Evolutionary conservation across 2,329 filamentous ascomycete genomes (phyloP).

Genomic region (Remersonia thermophila): DNA sequence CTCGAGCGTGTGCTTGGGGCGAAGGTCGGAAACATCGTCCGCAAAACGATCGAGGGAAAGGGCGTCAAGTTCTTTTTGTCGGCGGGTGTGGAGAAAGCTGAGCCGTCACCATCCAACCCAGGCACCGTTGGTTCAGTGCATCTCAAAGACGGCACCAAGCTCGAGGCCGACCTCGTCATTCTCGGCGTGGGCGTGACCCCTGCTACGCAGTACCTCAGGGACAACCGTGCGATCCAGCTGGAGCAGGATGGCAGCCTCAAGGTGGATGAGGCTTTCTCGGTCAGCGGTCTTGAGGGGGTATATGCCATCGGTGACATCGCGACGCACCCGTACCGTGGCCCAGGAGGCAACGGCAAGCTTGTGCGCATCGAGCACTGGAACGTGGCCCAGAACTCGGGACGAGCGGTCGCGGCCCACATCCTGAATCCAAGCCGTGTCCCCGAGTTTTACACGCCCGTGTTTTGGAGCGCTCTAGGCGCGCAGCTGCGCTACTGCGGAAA

Average conservation of each 20-base stretch:
- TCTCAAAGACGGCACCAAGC: slow-evolving; percentile 72
- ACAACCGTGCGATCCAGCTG: slow-evolving; percentile 57
- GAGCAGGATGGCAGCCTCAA: slow-evolving; percentile 76
- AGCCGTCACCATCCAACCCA: slow-evolving; percentile 53
- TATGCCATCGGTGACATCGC: slow-evolving; percentile 94
- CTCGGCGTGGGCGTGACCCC: slow-evolving; percentile 83
- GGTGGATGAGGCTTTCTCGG: slow-evolving; percentile 68
- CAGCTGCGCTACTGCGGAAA: slow-evolving; percentile 93
- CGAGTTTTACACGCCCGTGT: slow-evolving; percentile 77
- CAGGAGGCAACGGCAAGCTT: slow-evolving; percentile 60
- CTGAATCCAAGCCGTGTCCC: slow-evolving; percentile 47
- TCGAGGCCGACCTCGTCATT: slow-evolving; percentile 82
- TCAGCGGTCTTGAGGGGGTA: slow-evolving; percentile 66
- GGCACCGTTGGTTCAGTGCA: slow-evolving; percentile 67
- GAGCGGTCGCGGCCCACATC: slow-evolving; percentile 67
- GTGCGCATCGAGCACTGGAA: slow-evolving; percentile 97
- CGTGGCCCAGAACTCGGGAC: slow-evolving; percentile 86
- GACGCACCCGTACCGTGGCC: slow-evolving; percentile 85
- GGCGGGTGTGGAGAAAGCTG: slow-evolving; percentile 71
- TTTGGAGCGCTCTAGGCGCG: slow-evolving; percentile 86
- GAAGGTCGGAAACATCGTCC: slow-evolving; percentile 69
- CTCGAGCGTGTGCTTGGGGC: slow-evolving; percentile 78
- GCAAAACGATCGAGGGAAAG: slow-evolving; percentile 65
- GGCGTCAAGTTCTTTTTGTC: slow-evolving; percentile 81
- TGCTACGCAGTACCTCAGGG: slow-evolving; percentile 68